A percentile compares a stretch with the other conserved stretches of the same genome.
Conservation (phyloP, 1,139 yeast species). For the Suhomyces choctaworum region DNA sequence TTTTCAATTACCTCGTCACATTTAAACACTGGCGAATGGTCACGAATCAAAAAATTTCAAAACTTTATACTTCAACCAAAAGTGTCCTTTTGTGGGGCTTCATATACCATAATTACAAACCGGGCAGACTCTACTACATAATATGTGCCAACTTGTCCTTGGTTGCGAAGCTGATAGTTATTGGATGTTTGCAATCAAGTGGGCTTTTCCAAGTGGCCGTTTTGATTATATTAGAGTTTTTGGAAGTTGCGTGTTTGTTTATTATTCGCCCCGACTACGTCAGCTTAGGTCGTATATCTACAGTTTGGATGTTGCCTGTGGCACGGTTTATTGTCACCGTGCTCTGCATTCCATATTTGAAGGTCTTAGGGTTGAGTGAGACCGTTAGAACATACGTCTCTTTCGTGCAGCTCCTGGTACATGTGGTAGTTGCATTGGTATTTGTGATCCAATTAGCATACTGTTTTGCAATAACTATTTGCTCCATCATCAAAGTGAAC, state of each 20-base stretch:
- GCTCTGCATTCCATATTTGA: conserved; percentile 45
- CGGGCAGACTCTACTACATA: conserved; percentile 41
- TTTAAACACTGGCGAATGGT: conserved; percentile 19
- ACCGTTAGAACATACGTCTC: conserved; percentile 40
- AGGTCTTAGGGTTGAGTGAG: conserved; percentile 34
- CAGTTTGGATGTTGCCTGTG: conserved; percentile 37
- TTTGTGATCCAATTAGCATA: conserved; percentile 38
- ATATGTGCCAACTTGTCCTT: conserved; percentile 34
- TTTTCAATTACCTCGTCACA: conserved; percentile 30
- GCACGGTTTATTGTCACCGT: conserved; percentile 40
- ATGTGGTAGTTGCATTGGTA: conserved; percentile 36
- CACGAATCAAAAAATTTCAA: conserved; percentile 27
- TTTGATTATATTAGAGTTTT: conserved; percentile 38
- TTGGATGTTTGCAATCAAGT: conserved; percentile 44
- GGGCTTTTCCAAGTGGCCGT: conserved; percentile 48
- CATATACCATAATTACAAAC: conserved; percentile 46
- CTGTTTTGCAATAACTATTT: conserved; percentile 31
- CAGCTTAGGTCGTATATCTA: conserved; percentile 38
- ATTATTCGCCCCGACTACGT: conserved; percentile 43
- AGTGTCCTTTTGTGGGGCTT: conserved; percentile 50
- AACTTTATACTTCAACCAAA: conserved; percentile 49
- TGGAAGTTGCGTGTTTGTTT: conserved; percentile 33
- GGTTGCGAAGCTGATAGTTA: conserved; percentile 37
- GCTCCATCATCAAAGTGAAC: conserved; percentile 22
- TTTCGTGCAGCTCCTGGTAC: conserved; percentile 42